Conservation (phyloP, 2,329 filamentous ascomycete genomes). For the Lachnellula suecica region DNA sequence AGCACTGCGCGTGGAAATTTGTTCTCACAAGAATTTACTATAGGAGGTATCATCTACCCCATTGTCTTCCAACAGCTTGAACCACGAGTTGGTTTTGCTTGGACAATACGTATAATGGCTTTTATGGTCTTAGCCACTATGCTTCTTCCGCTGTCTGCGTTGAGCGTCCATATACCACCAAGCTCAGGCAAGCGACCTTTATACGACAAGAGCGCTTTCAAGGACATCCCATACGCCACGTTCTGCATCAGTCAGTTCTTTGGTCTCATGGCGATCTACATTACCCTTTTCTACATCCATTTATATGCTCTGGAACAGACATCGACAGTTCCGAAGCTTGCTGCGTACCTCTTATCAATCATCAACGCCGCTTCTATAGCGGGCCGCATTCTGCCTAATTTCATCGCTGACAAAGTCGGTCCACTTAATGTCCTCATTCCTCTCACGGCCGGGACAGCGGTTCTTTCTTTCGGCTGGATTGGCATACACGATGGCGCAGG, state of each 20-base stretch:
- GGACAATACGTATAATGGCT: conserved; percentile 53
- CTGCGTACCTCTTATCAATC: conserved; percentile 51
- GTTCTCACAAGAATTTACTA: conserved; percentile 32
- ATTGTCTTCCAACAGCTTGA: conserved; percentile 59
- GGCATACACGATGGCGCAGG: conserved; percentile 36
- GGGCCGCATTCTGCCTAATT: conserved; percentile 52
- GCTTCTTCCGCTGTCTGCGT: conserved; percentile 26
- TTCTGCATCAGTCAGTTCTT: conserved; percentile 36
- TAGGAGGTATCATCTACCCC: conserved; percentile 57
- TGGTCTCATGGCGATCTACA: conserved; percentile 40
- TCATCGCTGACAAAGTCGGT: conserved; percentile 50
- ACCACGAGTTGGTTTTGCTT: conserved; percentile 48
- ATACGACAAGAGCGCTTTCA: conserved; percentile 40
- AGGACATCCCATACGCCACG: conserved; percentile 37
- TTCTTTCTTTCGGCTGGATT: conserved; percentile 37
- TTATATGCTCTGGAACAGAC: conserved; percentile 35
- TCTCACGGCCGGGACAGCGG: conserved; percentile 33
- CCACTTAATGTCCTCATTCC: conserved; percentile 52
- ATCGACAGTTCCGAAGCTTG: conserved; percentile 37
- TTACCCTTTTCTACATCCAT: conserved; percentile 40
- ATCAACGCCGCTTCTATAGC: conserved; percentile 50
- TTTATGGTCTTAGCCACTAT: conserved; percentile 42
- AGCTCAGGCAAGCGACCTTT: conserved; percentile 34
- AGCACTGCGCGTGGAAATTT: background rate
- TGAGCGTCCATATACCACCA: conserved; percentile 37